Evolutionary conservation across 768 basidiomycete species (phyloP).

Genomic region (Hygrophoropsis aurantiaca): DNA sequence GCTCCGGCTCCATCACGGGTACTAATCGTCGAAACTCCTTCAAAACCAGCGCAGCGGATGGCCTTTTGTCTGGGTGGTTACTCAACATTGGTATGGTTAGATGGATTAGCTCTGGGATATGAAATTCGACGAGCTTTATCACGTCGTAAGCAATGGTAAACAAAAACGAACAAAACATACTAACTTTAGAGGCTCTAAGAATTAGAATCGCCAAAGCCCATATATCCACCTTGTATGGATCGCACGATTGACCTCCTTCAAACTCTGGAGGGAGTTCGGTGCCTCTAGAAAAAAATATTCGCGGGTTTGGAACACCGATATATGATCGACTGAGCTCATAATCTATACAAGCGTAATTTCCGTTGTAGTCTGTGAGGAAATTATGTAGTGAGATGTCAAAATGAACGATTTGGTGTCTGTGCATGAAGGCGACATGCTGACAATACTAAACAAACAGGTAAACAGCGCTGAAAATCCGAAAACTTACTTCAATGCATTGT

Average conservation of each 20-base stretch:
- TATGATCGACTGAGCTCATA: conserved; percentile 66
- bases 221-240: conserved; percentile 73
- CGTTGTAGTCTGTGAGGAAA: conserved; percentile 62
- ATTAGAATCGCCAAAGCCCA: conserved; percentile 72
- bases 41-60: conserved; percentile 48
- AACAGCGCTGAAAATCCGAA: no score
- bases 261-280: conserved; percentile 75
- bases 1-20: conserved; percentile 38
- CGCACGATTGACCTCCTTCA: conserved; percentile 44
- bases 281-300: conserved; percentile 45
- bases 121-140: conserved; percentile 53
- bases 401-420: conserved; percentile 62
- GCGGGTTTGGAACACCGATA: conserved; percentile 35
- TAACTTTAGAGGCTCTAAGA: conserved; percentile 63
- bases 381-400: conserved; percentile 73
- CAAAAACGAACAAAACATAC: conserved; percentile 8
- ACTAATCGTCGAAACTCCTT: conserved; percentile 52
- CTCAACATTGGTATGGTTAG: conserved; percentile 63
- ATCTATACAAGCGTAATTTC: conserved; percentile 72
- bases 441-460: not conserved
- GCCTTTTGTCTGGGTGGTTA: conserved; percentile 49
- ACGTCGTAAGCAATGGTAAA: conserved; percentile 8
- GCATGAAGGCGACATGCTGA: conserved; percentile 73
- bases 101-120: conserved; percentile 58
- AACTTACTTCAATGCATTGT: conserved; percentile 70